These are phyloP conservation scores for Nemania sp. DNA, from an alignment of 2,329 filamentous ascomycete species.

Conservation along the genomic window DNA sequence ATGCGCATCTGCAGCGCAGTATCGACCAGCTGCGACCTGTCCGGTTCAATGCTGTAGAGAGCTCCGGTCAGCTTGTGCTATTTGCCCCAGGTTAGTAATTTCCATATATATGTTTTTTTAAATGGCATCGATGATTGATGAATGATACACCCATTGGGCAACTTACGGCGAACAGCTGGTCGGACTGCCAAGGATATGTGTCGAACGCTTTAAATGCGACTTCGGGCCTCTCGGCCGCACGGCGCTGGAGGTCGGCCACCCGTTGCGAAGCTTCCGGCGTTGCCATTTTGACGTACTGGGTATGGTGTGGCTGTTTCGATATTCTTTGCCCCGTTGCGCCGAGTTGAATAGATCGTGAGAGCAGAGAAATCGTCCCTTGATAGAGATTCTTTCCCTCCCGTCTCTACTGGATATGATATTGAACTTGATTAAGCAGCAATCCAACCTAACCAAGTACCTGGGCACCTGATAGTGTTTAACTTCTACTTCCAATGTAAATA, in stretches of 20 bases:
- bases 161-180: constrained; percentile 39
- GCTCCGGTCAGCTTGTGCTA: constrained; percentile 22
- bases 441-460: no score
- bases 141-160: neutral
- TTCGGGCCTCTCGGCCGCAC: constrained; percentile 35
- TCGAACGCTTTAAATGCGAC: constrained; percentile 38
- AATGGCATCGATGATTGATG: neutral
- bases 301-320: no score
- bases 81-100: neutral
- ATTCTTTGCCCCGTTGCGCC: no score
- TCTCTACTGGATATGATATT: no score
- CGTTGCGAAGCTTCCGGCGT: constrained; percentile 18
- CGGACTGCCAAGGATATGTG: constrained; percentile 40
- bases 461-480: no score
- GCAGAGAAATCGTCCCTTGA: no score
- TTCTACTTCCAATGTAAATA: no score
- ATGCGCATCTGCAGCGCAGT: constrained; percentile 35
- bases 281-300: constrained; percentile 25
- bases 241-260: constrained; percentile 33
- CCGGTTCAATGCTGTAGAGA: constrained; percentile 22
- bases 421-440: no score
- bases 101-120: no score
- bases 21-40: constrained; percentile 24
- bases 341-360: no score
- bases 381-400: no score